A percentile compares a stretch with the other conserved stretches of the same genome.
These are phyloP conservation scores for Gnaphalium uliginosum DNA, from an alignment of 129 eudicot species.

Conservation along the genomic window DNA sequence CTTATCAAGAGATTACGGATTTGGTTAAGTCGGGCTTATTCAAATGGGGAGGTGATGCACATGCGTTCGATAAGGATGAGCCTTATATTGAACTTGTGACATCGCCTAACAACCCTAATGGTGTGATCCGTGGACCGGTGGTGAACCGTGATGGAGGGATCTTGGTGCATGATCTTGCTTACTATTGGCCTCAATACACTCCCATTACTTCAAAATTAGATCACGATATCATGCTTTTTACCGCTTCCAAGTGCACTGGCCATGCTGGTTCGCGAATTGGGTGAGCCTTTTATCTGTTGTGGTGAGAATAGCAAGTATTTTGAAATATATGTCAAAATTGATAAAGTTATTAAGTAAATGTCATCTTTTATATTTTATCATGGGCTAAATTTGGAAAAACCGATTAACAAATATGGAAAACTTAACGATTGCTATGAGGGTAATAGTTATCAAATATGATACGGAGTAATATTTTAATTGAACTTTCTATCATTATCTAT, in stretches of 20 bases:
- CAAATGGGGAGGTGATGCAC: conserved; percentile 88
- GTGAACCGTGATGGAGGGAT: conserved; percentile 55
- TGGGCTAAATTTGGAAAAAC: neutral
- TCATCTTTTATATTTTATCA: neutral
- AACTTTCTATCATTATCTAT: neutral
- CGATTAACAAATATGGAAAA: too few species aligned
- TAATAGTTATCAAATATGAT: neutral
- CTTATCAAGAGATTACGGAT: conserved; percentile 51
- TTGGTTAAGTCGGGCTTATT: conserved; percentile 53
- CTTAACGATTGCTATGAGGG: too few species aligned
- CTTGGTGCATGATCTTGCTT: conserved; percentile 75
- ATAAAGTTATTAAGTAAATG: neutral
- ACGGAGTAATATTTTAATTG: neutral
- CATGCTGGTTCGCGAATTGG: conserved; percentile 95
- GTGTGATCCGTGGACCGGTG: conserved; percentile 52
- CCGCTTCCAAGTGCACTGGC: conserved; percentile 88
- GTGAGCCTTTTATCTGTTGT: conserved; percentile 29
- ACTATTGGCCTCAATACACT: conserved; percentile 93
- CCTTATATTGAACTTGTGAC: conserved; percentile 81
- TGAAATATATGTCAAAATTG: neutral
- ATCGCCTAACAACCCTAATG: conserved; percentile 85
- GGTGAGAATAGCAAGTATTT: neutral
- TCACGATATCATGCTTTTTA: conserved; percentile 74
- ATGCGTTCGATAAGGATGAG: conserved; percentile 53
- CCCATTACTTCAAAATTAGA: conserved; percentile 58